phyloP scores from a whole-genome alignment of 495 filamentous ascomycete species.

The Gamarada debralockiae region DNA sequence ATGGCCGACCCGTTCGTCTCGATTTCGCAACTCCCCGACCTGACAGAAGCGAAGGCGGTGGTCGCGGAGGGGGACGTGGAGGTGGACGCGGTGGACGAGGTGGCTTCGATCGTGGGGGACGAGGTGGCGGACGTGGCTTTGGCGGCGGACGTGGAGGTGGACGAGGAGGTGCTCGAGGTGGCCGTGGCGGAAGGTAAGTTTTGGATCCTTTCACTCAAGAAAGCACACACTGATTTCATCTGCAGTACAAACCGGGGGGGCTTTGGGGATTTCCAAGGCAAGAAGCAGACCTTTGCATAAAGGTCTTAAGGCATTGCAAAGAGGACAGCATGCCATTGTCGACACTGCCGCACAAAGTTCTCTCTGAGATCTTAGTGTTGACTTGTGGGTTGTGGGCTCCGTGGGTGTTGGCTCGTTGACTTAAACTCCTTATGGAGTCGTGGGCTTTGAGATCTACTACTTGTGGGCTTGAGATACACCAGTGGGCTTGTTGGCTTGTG shows the following conservation, averaged over 20 bases:
- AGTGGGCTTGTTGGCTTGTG: constrained; percentile 18
- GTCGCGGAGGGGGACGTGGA: constrained; percentile 45
- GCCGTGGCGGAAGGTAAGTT: constrained; percentile 34
- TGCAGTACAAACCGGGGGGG: constrained; percentile 64
- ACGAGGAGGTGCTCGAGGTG: constrained; percentile 38
- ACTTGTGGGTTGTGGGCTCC: constrained; percentile 27
- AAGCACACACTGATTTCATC: too few relatives aligned
- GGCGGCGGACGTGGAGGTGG: constrained; percentile 36
- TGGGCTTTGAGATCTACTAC: constrained; percentile 31
- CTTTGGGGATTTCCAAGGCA: constrained; percentile 84
- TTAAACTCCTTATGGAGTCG: constrained; percentile 25
- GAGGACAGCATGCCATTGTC: constrained; percentile 17
- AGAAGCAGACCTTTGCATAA: constrained; percentile 84
- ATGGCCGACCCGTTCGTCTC: constrained; percentile 77
- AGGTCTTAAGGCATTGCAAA: constrained; percentile 9
- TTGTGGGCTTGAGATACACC: constrained; percentile 21
- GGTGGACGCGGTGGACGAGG: constrained; percentile 49
- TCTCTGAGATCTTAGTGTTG: constrained; percentile 10
- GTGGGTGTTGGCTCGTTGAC: constrained; percentile 32
- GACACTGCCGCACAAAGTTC: constrained; percentile 23
- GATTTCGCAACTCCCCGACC: constrained; percentile 83
- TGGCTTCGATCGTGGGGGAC: constrained; percentile 41
- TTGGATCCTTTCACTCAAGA: too few relatives aligned
- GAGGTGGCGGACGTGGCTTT: constrained; percentile 52
- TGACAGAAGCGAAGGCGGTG: constrained; percentile 45